These are phyloP conservation scores for Lachancea mirantina DNA, from an alignment of 805 yeast species.

Conservation along the genomic window DNA sequence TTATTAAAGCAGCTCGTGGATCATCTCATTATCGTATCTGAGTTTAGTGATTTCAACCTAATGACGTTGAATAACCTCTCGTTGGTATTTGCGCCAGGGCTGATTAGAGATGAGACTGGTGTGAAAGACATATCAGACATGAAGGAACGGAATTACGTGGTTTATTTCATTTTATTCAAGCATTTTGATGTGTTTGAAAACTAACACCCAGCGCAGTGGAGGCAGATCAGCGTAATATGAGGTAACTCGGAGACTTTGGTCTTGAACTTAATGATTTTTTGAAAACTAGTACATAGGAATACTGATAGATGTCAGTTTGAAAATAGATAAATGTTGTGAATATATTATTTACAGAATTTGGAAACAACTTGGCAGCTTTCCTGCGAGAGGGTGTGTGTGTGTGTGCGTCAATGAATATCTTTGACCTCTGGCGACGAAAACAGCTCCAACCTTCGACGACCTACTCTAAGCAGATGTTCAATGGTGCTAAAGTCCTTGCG, in stretches of 20 bases:
- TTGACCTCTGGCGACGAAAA: slow-evolving; percentile 64
- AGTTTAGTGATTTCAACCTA: slow-evolving; percentile 50
- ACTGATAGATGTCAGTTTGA: too few relatives aligned
- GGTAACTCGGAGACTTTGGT: too few relatives aligned
- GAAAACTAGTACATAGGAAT: too few relatives aligned
- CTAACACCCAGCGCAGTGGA: too few relatives aligned
- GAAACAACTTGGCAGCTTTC: too few relatives aligned
- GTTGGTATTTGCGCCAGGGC: slow-evolving; percentile 91
- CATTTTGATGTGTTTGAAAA: slow-evolving; percentile 26
- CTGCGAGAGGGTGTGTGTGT: too few relatives aligned
- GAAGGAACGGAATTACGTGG: slow-evolving; percentile 68
- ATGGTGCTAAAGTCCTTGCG: slow-evolving; percentile 79
- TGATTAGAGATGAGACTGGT: slow-evolving; percentile 71
- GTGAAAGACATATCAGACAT: slow-evolving; percentile 80
- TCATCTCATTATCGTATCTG: slow-evolving; percentile 59
- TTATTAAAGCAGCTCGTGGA: slow-evolving; percentile 49
- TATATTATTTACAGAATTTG: too few relatives aligned
- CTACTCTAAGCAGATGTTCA: slow-evolving; percentile 75
- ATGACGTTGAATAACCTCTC: slow-evolving; percentile 82
- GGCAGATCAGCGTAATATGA: too few relatives aligned
- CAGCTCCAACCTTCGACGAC: slow-evolving; percentile 64
- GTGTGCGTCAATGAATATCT: slow-evolving; percentile 42
- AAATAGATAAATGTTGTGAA: too few relatives aligned
- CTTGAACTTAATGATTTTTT: too few relatives aligned
- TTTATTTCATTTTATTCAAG: slow-evolving; percentile 60